Base-by-base conservation (phyloP, 768 basidiomycete species). In the Podaxis mareebaensis region DNA sequence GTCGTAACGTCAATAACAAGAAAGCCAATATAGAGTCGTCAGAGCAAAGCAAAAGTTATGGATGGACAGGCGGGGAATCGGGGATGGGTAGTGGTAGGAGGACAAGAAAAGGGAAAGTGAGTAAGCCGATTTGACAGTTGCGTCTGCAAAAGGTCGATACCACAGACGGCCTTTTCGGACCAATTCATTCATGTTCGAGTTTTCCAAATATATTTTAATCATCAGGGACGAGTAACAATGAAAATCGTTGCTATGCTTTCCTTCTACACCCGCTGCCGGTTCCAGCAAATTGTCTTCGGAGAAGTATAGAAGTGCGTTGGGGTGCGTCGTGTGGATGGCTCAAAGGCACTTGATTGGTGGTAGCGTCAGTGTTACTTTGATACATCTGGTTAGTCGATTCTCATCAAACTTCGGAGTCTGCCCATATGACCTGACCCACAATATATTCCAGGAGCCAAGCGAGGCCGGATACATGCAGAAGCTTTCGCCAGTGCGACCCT, bases 121-220 rank as follows among this genome's bases (percentile, higher is more conserved):
- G 54, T 56, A 22, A 56, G 54, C 54, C 20, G 12, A 39, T 40
- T 39, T 56, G 54, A 22, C 54, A 56, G 54, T 10, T 40, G 38
- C 7, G 54, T 12, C 39, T 24, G n/a, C 30, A 24, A 56, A 40
- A 10, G 33, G 33, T 33, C 33, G 33, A 33, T 33, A 33, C 33
- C 30, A 7, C 3, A 39, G 17, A 24, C 39, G 54, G 38, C 54
- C 36, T 5, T 26, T 56, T 56, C 20, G 54, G 54, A n/a, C 11
- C 54, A 39, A 22, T 30, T 53, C 52, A 53, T 53, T 51, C 24
- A 51, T 51, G 42, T 51, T 12, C 49, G 49, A 51, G 22, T 20
- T 30, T 53, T 30, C 52, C 15, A 53, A 53, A 53, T 26, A 26
- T 53, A 53, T 26, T n/a, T 44, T 12, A 44, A 44, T 10, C 42